phyloP scores from a whole-genome alignment of 805 yeast species.

The Saccharomycopsis oosterbeekiorum region DNA sequence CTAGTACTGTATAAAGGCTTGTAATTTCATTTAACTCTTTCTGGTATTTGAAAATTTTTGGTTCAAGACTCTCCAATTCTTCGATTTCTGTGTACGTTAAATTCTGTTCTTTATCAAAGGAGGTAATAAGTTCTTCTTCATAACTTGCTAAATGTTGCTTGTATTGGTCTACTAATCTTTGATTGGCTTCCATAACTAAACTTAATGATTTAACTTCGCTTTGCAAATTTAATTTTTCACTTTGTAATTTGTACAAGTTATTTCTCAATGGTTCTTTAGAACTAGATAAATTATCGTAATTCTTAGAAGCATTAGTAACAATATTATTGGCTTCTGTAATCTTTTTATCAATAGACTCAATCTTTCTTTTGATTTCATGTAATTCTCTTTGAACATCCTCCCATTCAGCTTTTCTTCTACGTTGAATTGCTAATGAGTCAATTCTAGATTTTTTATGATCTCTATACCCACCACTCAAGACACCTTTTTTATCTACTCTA shows the following conservation, averaged over 20 bases:
- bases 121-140: conserved; percentile 39
- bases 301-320: conserved; percentile 26
- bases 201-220: conserved; percentile 33
- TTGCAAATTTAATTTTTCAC: conserved; percentile 33
- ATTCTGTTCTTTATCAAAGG: conserved; percentile 37
- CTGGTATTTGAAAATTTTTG: conserved; percentile 31
- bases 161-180: conserved; percentile 27
- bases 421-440: conserved; percentile 53
- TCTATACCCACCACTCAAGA: conserved; percentile 79
- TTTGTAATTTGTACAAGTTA: conserved; percentile 32
- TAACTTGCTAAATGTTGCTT: conserved; percentile 34
- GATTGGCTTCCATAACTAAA: conserved; percentile 29
- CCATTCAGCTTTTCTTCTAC: conserved; percentile 41
- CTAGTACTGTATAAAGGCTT: conserved; percentile 33
- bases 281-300: conserved; percentile 34
- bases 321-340: conserved; percentile 42
- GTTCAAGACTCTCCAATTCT: conserved; percentile 29
- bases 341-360: conserved; percentile 38
- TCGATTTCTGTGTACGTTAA: conserved; percentile 41
- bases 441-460: conserved; percentile 60
- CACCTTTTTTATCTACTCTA: conserved; percentile 74
- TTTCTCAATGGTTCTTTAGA: conserved; percentile 36
- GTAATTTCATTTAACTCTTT: conserved; percentile 32
- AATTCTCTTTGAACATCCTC: conserved; percentile 33
- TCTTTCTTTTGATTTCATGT: conserved; percentile 28